Evolutionary conservation across 2,329 filamentous ascomycete species (phyloP), one percentile per base, ranked within the genome.

Genomic region (Diatrype stigma): DNA sequence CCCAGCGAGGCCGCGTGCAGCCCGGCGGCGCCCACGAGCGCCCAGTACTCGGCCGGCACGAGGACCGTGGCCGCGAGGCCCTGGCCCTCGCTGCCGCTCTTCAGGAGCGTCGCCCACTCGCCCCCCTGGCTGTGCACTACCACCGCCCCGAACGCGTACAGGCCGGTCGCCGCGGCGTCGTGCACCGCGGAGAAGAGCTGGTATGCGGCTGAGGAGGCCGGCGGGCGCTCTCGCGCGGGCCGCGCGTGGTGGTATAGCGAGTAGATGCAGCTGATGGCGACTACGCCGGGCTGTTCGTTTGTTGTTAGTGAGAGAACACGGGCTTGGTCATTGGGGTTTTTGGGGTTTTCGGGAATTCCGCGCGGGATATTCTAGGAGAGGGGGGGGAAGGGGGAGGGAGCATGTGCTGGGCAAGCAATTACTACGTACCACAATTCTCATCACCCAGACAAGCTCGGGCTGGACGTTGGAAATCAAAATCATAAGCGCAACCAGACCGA

Each of bases 131-230:
- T 73, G 46, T 73, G 68, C 11, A 73, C 70, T 6, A 73, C 69
- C 44, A 80, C 64, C 3, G 73, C 74, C 6, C 78, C 78, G 54
- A 81, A 85, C 6, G 74, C 73, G 61, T 81, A 86, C 35, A 85
- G 70, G 8, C 79, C 75, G 23, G 80, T 58, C 42, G 80, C 70
- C 11, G 71, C 72, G 14, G 83, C 63, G 67, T 97, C 93, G 40
- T 87, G 80, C 42, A 90, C 72, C 11, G 82, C 77, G 2, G 91
- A 84, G 67, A 96, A 97, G 51, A 94, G 72, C 70, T 95, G 90
- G 70, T 97, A 97, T 56, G 90, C 93, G 14, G 90, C 86, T 17
- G 90, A 89, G 21, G 90, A 96, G 3, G 78, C 86, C 0, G 93
- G 85, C 0, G 91, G 84, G 47, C 91, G 84, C 42, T 78, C 81